Conservation (phyloP, 2,329 filamentous ascomycete species). For the Fusarium floridanum region DNA sequence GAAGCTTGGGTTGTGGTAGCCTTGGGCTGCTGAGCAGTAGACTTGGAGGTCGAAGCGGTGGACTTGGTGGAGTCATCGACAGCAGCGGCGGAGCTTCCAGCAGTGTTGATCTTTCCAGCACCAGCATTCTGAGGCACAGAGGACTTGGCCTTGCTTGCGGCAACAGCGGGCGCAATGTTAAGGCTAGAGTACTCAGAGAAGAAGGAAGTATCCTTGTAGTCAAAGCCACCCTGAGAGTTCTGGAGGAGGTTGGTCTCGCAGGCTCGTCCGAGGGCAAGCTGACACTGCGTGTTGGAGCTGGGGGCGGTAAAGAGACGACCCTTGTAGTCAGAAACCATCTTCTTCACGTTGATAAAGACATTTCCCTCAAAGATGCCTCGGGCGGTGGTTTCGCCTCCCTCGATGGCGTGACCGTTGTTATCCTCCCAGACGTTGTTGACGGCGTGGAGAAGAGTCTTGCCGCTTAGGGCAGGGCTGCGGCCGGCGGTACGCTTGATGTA, state of each 20-base stretch:
- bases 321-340: conserved; percentile 51
- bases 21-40: neutral
- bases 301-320: conserved; percentile 50
- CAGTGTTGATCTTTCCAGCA: conserved; percentile 1
- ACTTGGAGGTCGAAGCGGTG: neutral
- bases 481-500: conserved; percentile 70
- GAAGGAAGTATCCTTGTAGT: conserved; percentile 17
- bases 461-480: conserved; percentile 67
- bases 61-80: neutral
- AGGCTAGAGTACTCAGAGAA: conserved; percentile 15
- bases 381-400: conserved; percentile 56
- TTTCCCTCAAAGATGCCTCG: conserved; percentile 64
- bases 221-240: conserved; percentile 1
- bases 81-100: neutral
- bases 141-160: conserved; percentile 7
- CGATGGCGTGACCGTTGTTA: conserved; percentile 67
- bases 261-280: conserved; percentile 57
- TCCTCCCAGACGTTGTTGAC: conserved; percentile 72
- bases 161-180: conserved; percentile 7
- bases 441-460: conserved; percentile 66
- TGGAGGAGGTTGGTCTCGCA: conserved; percentile 60
- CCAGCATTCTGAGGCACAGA: conserved; percentile 8
- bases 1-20: neutral
- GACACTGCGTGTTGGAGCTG: conserved; percentile 53
- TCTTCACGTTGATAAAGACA: conserved; percentile 65